Conservation (phyloP, 805 yeast species). For the Candida khao-thaluensis region DNA sequence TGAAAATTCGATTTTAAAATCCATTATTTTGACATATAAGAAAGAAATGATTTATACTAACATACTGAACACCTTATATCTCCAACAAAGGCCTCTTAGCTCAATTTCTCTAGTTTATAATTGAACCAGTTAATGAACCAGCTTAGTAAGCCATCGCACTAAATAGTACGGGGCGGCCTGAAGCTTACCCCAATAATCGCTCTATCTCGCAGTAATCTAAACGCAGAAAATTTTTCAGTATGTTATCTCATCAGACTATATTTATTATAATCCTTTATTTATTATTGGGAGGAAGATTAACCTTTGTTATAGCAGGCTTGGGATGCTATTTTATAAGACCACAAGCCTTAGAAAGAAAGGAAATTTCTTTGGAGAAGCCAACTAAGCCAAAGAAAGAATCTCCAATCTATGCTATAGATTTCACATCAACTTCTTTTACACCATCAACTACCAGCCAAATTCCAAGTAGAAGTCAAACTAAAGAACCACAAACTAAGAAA, state of each 20-base stretch:
- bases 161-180: no score
- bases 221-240: slow-evolving; percentile 14
- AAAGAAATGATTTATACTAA: no score
- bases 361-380: neutral
- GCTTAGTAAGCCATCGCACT: no score
- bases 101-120: no score
- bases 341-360: neutral
- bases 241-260: slow-evolving; percentile 11
- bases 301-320: slow-evolving; percentile 25
- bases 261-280: slow-evolving; percentile 24
- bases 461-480: slow-evolving; percentile 17
- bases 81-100: no score
- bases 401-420: slow-evolving; percentile 42
- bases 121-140: no score
- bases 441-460: slow-evolving; percentile 22
- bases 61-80: no score
- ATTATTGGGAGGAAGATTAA: slow-evolving; percentile 44
- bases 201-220: no score
- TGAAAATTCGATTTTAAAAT: no score
- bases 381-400: slow-evolving; percentile 20
- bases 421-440: slow-evolving; percentile 34
- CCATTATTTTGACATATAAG: no score
- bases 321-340: slow-evolving; percentile 1
- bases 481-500: slow-evolving; percentile 6
- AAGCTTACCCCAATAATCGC: no score